These are phyloP conservation scores for Anaeramoeba flamelloides DNA, from an alignment of 78 protist genomes.

Conservation along the genomic window DNA sequence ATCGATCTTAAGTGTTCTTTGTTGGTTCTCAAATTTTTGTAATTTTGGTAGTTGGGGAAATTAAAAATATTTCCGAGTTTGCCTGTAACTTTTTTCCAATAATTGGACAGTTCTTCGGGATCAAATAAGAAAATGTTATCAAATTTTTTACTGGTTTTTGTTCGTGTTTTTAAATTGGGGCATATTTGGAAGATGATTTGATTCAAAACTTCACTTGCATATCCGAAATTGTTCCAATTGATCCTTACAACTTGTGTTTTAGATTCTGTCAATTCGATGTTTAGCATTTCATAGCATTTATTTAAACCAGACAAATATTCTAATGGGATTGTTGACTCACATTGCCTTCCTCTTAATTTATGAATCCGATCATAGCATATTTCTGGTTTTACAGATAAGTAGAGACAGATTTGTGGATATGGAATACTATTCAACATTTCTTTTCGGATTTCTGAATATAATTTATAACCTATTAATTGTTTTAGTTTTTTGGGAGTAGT, in stretches of 20 bases:
- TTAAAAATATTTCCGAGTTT: too few species aligned
- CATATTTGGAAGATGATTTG: too few species aligned
- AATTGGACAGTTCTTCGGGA: too few species aligned
- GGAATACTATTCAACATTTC: constrained; percentile 17
- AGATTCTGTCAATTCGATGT: constrained; percentile 19
- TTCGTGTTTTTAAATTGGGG: too few species aligned
- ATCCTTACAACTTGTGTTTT: constrained; percentile 24
- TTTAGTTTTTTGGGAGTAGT: too few species aligned
- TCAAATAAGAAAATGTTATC: too few species aligned
- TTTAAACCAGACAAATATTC: constrained; percentile 36
- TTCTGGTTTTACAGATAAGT: constrained; percentile 30
- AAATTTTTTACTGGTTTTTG: too few species aligned
- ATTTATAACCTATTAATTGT: too few species aligned
- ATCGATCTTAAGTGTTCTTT: too few species aligned
- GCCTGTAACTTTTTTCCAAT: too few species aligned
- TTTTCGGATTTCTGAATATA: constrained; percentile 18
- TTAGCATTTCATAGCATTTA: constrained; percentile 21
- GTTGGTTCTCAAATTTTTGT: too few species aligned
- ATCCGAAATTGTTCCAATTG: constrained; percentile 45
- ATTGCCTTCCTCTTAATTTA: constrained; percentile 12
- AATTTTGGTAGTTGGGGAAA: too few species aligned
- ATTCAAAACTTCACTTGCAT: constrained; percentile 1
- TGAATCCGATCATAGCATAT: constrained; percentile 35
- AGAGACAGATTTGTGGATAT: constrained; percentile 30
- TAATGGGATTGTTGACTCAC: constrained; percentile 43